Percentiles rank a stretch among this genome's conserved stretches.
Evolutionary conservation across 805 yeast genomes (phyloP).

Genomic region (Barnettozyma pratensis): DNA sequence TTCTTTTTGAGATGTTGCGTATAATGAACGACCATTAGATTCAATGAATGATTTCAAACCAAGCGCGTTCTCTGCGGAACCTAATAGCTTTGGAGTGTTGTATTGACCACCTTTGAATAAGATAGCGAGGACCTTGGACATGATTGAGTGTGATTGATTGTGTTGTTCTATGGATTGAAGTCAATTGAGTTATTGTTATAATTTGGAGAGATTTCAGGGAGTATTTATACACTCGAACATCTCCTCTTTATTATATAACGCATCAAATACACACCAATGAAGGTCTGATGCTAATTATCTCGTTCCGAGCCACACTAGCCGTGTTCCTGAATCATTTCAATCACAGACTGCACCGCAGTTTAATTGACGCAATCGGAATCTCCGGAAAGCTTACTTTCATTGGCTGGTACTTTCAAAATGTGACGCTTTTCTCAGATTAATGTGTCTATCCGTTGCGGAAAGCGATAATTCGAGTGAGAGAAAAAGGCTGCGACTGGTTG

Average conservation of each 20-base stretch:
- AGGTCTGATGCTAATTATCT: no score
- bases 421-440: no score
- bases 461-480: not conserved
- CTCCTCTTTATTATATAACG: no score
- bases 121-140: constrained; percentile 23
- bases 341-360: no score
- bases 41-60: constrained; percentile 65
- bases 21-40: constrained; percentile 58
- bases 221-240: not conserved
- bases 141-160: not conserved
- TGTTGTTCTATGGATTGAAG: no score
- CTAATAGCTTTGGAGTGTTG: constrained; percentile 46
- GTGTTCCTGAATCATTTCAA: no score
- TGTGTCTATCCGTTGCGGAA: not conserved
- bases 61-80: constrained; percentile 70
- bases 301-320: no score
- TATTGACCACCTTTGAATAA: constrained; percentile 28
- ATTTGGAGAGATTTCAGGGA: not conserved
- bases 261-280: no score
- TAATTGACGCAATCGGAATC: no score
- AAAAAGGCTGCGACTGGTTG: no score
- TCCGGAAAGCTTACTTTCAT: no score
- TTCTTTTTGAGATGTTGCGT: constrained; percentile 66
- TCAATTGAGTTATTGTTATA: not conserved
- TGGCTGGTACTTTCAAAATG: no score